phyloP scores from a whole-genome alignment of 2,329 filamentous ascomycete genomes.

The Talaromyces sp. region DNA sequence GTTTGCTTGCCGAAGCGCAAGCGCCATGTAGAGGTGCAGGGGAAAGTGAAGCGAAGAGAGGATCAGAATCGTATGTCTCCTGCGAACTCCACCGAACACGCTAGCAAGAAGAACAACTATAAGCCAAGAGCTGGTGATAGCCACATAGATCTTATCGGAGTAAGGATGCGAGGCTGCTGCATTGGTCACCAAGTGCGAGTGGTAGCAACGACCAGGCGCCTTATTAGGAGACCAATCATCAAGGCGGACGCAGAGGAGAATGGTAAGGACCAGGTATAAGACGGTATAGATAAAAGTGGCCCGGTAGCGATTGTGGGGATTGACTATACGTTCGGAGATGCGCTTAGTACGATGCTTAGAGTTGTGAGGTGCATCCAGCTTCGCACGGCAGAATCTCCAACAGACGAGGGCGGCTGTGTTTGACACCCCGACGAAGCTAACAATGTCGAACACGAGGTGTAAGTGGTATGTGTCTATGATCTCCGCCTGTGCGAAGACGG shows the following conservation, averaged over 20 bases:
- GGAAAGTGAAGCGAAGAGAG: conserved; percentile 26
- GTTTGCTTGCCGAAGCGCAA: conserved; percentile 27
- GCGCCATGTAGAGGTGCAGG: conserved; percentile 29
- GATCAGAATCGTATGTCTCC: conserved; percentile 18
- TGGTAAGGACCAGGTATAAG: conserved; percentile 24
- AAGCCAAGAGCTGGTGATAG: neutral
- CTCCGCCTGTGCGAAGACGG: conserved; percentile 18
- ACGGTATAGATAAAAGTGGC: conserved; percentile 23
- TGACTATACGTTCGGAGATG: conserved; percentile 5
- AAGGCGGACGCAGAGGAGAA: conserved; percentile 24
- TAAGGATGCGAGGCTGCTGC: conserved; percentile 19
- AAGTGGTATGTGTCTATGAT: conserved; percentile 29
- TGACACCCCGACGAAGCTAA: conserved; percentile 29
- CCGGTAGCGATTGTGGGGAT: conserved; percentile 19
- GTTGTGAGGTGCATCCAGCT: conserved; percentile 5
- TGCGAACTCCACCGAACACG: conserved; percentile 17
- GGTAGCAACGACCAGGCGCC: conserved; percentile 24
- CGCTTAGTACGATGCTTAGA: neutral
- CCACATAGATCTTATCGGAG: conserved; percentile 17
- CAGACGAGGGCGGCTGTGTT: conserved; percentile 29
- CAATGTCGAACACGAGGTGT: conserved; percentile 30
- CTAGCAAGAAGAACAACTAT: neutral
- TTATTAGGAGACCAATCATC: conserved; percentile 20
- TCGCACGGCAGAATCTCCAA: conserved; percentile 23
- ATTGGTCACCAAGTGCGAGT: conserved; percentile 15